Conservation (phyloP, 495 filamentous ascomycete genomes). For the Aspergillus conjunctus region DNA sequence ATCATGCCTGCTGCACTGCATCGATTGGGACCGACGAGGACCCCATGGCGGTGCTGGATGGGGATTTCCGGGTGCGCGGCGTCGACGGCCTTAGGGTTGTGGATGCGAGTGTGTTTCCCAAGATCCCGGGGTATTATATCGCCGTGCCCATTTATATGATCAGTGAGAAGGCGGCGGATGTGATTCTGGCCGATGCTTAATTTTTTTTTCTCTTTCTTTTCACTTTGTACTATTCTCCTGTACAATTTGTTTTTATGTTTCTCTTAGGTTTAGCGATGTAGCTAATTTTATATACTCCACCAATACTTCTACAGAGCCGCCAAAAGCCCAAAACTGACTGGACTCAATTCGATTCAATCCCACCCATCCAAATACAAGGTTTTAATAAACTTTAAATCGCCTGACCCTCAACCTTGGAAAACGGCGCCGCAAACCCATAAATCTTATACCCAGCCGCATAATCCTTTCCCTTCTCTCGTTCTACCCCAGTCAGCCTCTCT, state of each 20-base stretch:
- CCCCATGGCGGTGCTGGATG: conserved; percentile 61
- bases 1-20: conserved; percentile 62
- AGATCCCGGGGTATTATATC: conserved; percentile 61
- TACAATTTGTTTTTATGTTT: too few relatives aligned
- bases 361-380: too few relatives aligned
- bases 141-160: conserved; percentile 62
- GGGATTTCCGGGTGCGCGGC: conserved; percentile 57
- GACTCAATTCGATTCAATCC: too few relatives aligned
- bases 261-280: too few relatives aligned
- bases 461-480: conserved; percentile 38
- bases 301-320: too few relatives aligned
- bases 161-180: conserved; percentile 64
- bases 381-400: too few relatives aligned
- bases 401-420: conserved; percentile 10
- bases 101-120: conserved; percentile 62
- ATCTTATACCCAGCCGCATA: conserved; percentile 41
- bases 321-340: too few relatives aligned
- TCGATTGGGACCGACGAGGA: conserved; percentile 59
- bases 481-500: conserved; percentile 12
- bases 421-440: conserved; percentile 42
- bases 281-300: not conserved
- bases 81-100: conserved; percentile 59
- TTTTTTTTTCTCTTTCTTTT: not conserved
- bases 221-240: not conserved
- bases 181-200: conserved; percentile 40